Conservation (phyloP, 768 basidiomycete genomes). For the Russula vinacea region DNA sequence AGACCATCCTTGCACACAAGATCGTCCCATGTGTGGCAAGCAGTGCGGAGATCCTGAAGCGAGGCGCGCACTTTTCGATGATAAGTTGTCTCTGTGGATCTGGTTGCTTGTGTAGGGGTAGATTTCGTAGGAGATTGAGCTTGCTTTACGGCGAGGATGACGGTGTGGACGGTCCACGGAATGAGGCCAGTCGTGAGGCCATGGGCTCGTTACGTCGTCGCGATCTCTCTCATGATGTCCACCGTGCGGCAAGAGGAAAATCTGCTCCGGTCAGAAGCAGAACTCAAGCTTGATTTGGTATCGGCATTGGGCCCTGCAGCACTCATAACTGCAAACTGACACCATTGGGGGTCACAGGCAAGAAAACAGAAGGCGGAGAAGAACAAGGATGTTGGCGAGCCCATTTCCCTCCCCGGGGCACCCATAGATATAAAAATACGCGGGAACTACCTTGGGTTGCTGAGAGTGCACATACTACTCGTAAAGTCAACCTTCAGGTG, state of each 20-base stretch:
- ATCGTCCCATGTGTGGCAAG: slow-evolving; percentile 78
- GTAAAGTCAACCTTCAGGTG: slow-evolving; percentile 78
- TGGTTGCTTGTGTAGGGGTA: slow-evolving; percentile 42
- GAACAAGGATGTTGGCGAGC: slow-evolving; percentile 69
- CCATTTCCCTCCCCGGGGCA: slow-evolving; percentile 73
- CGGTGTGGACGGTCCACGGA: slow-evolving; percentile 76
- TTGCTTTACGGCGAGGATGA: slow-evolving; percentile 54
- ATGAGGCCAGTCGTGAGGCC: slow-evolving; percentile 66
- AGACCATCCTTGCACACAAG: slow-evolving; percentile 76
- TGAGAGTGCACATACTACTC: slow-evolving; percentile 74
- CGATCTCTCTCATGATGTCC: not conserved
- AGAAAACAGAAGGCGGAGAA: slow-evolving; percentile 68
- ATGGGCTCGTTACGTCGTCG: slow-evolving; percentile 33
- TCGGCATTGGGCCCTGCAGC: not conserved
- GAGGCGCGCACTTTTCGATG: slow-evolving; percentile 73
- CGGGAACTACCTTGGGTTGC: slow-evolving; percentile 75
- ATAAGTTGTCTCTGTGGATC: slow-evolving; percentile 63
- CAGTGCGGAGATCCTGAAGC: slow-evolving; percentile 62
- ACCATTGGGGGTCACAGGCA: slow-evolving; percentile 43
- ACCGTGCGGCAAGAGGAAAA: not conserved
- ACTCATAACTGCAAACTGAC: slow-evolving; percentile 3
- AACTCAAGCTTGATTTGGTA: slow-evolving; percentile 61
- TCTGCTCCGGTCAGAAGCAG: slow-evolving; percentile 37
- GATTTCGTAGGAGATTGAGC: slow-evolving; percentile 36
- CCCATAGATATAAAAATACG: slow-evolving; percentile 67